These are phyloP conservation scores for Eucalyptus polyanthemos DNA, from an alignment of 345 rosid species.

Conservation along the genomic window DNA sequence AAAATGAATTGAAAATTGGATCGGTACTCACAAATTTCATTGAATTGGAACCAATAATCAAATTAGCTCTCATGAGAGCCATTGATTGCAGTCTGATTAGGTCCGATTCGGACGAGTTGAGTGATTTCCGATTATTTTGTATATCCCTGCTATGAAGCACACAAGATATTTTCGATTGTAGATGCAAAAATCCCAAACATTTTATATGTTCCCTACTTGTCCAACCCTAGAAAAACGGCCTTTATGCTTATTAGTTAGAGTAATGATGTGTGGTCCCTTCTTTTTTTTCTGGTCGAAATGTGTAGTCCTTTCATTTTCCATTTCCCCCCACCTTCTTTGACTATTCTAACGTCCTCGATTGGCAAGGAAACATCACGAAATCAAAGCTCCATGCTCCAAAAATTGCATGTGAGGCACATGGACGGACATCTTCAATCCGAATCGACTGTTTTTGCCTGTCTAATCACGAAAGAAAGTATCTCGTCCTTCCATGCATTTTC, in stretches of 20 bases:
- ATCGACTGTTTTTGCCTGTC: background rate
- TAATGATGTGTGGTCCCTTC: background rate
- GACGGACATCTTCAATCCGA: background rate
- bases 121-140: no score
- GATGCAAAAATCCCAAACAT: background rate
- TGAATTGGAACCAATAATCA: no score
- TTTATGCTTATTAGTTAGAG: background rate
- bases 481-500: background rate
- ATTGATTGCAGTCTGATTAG: accelerated
- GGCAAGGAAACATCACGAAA: background rate
- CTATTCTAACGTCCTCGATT: background rate
- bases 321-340: background rate
- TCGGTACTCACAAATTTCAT: no score
- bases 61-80: no score
- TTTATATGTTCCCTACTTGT: background rate
- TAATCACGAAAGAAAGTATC: background rate
- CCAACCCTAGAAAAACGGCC: background rate
- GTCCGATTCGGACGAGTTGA: accelerated
- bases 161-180: background rate
- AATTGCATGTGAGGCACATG: background rate
- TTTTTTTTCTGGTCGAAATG: background rate
- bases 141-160: background rate
- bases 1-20: no score
- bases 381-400: background rate
- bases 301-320: background rate